These are phyloP conservation scores for Sugiyamaella floridensis DNA, from an alignment of 805 yeast species.

Conservation along the genomic window DNA sequence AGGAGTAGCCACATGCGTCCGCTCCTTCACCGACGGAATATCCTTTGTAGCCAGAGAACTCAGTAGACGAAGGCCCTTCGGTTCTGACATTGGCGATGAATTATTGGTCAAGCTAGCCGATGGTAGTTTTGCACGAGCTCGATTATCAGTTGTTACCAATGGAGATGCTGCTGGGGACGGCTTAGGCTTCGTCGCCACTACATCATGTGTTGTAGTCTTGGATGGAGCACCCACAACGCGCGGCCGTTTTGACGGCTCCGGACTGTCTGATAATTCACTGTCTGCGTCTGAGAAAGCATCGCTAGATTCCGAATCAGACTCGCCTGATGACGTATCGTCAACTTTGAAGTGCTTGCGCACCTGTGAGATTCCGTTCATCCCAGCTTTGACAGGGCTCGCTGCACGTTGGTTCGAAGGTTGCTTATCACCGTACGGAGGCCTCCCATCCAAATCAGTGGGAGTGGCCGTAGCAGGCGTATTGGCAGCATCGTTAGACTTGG, in stretches of 20 bases:
- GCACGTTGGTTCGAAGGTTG: background rate
- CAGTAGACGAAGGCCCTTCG: background rate
- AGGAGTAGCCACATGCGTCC: background rate
- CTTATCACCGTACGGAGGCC: background rate
- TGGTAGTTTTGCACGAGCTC: background rate
- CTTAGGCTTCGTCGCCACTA: background rate
- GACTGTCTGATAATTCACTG: conserved; percentile 10
- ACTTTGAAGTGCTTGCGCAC: background rate
- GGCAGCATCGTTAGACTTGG: background rate
- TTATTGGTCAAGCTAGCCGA: background rate
- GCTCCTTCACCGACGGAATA: background rate
- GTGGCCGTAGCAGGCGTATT: background rate
- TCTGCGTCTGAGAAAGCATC: conserved; percentile 4
- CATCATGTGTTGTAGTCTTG: background rate
- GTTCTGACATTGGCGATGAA: background rate
- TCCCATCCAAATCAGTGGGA: background rate
- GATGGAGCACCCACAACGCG: conserved; percentile 13
- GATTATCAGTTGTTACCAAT: background rate
- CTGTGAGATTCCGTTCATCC: background rate
- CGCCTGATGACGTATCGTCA: background rate
- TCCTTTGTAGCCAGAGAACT: background rate
- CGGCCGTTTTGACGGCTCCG: conserved; percentile 12
- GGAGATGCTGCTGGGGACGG: background rate
- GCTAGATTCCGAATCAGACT: conserved; percentile 9
- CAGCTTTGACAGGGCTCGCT: background rate